Evolutionary conservation across 768 basidiomycete genomes (phyloP), one percentile per base, ranked within the genome.

Genomic region (Suillus weaverae): DNA sequence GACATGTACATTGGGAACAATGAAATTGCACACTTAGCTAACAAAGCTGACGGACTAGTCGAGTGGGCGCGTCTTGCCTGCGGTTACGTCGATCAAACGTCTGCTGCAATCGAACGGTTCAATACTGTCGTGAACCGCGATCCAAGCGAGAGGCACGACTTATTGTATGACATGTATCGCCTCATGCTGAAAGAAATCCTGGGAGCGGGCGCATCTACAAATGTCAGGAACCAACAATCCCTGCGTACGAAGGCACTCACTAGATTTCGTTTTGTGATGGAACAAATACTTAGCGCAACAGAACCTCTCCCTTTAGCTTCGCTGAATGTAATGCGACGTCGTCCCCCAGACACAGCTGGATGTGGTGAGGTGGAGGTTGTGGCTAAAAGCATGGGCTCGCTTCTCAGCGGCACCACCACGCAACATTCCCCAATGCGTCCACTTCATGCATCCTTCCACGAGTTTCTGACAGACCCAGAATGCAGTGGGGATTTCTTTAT

Each of bases 391-490:
- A 50, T 74, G 43, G 73, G 69, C 20, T 69, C 72, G 3, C 55
- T 75, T 38, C 60, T 77, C 5, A 71, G 69, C 18, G 71, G 73
- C 26, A 56, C 62, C 4, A 26, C 62, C 13, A 60, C n/a, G n/a
- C n/a, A n/a, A n/a, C n/a, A 69, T 5, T 55, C 70, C 39, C 70
- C 69, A 13, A 69, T 78, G 48, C 71, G 67, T n/a, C n/a, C n/a
- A 5, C 70, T 79, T 20, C 79, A 80, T 63, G 69, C 75, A 20
- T 79, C 79, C 3, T 79, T 80, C 60, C 66, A 66, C 3, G 79
- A 80, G 53, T 80, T 75, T 60, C 63, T 79, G 20, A 62, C 66
- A 2, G 70, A 76, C 10, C 30, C n/a, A n/a, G n/a, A n/a, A 65
- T 4, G 75, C 9, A 71, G 72, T 35, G 64, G 63, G 5, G 61